Base-by-base conservation (phyloP, 805 yeast genomes). In the Yarrowia divulgata region DNA sequence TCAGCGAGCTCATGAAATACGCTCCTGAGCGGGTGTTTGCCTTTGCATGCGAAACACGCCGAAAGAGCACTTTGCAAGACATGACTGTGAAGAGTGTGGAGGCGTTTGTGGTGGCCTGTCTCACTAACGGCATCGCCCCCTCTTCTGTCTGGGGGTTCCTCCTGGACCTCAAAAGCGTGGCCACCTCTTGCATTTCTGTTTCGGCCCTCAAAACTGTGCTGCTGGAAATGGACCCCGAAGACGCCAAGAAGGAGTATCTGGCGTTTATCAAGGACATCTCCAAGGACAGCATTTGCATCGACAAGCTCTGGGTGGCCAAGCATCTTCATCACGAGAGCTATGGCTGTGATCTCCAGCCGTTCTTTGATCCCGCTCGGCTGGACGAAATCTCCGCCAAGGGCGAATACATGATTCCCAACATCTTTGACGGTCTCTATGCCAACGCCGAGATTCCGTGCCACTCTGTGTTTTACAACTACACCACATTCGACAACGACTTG, bases 401-500 rank as follows among this genome's bases (percentile, higher is more conserved):
- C 23, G 64, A 57, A 4, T 34, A 32, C 10, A 32, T 60, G 19
- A 60, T 60, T 14, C 66, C 66, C 42, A 60, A 45, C 66, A 60
- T 60, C n/a, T 60, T 60, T 40, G 66, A 60, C 52, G 43, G 42
- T 1, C 50, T 60, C 19, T 60, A 60, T 34, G 14, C 18, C 52
- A 8, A n/a, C 40, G n/a, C 8, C 18, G 52, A 34, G 42, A 60
- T 60, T 13, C 66, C 66, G 19, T 32, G 42, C 13, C 66, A 60
- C 39, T 60, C 66, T 2, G 66, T 60, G 9, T 60, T 60, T n/a
- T 60, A 43, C 52, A 32, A 45, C 34, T 60, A 60, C 52, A 45
- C 34, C 42, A 60, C 66, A 8, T 45, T 60, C 9, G 66, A 60
- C 19, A 40, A 23, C 19, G n/a, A 45, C 14, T 18, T 60, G 50